Conservation (phyloP, 83 land plant species). For the Isoetes engelmannii region DNA sequence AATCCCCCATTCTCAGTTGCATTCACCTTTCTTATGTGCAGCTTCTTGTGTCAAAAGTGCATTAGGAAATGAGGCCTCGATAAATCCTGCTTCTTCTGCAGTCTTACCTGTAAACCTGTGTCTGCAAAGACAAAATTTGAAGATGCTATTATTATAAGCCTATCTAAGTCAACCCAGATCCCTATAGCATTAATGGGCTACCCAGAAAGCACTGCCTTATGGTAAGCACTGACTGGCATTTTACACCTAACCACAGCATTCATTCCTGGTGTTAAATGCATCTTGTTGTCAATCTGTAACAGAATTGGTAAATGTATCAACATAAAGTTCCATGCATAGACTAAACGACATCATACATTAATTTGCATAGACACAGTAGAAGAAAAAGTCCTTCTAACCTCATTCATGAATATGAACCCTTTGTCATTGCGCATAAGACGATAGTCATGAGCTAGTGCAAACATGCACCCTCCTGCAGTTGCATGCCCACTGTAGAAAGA, state of each 20-base stretch:
- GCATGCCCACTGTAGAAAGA: conserved; percentile 23
- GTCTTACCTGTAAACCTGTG: conserved; percentile 25
- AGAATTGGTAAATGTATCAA: neutral
- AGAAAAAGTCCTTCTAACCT: conserved; percentile 9
- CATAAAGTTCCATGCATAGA: neutral
- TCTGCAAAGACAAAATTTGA: conserved; percentile 1
- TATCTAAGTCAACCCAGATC: neutral
- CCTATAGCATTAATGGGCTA: neutral
- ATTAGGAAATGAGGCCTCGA: conserved; percentile 19
- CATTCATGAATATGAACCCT: conserved; percentile 19
- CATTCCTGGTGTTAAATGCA: conserved; percentile 26
- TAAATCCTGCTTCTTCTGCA: conserved; percentile 29
- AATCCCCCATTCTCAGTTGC: neutral
- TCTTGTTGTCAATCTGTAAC: conserved; percentile 16
- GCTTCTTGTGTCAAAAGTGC: conserved; percentile 20
- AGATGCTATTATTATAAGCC: neutral
- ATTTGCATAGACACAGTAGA: neutral
- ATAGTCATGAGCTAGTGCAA: conserved; percentile 24
- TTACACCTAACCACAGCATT: conserved; percentile 22
- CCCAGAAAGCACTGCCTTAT: conserved; percentile 22
- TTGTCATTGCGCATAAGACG: conserved; percentile 21
- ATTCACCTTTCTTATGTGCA: conserved; percentile 20
- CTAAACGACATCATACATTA: neutral
- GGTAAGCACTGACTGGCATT: conserved; percentile 20
- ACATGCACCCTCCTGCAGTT: conserved; percentile 24